Evolutionary conservation across 2,329 filamentous ascomycete genomes (phyloP).

Genomic region (Trichoderma endophyticum): DNA sequence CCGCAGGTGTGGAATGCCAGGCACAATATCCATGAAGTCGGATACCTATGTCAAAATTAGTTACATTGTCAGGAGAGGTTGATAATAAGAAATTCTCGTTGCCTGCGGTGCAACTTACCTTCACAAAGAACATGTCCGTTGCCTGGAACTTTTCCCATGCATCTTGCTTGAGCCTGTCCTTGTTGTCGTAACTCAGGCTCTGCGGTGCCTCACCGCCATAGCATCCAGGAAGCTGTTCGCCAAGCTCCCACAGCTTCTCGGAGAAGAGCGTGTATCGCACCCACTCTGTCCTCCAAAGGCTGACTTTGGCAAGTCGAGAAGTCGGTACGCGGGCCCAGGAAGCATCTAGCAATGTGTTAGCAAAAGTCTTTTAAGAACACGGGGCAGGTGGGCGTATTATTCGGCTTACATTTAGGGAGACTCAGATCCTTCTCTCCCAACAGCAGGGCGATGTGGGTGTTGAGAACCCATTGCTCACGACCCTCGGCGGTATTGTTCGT

Average conservation of each 20-base stretch:
- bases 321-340: constrained; percentile 57
- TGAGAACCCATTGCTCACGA: constrained; percentile 65
- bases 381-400: no score
- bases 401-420: constrained; percentile 55
- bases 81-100: background rate
- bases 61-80: background rate
- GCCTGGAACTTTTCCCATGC: constrained; percentile 53
- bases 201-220: constrained; percentile 48
- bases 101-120: constrained; percentile 42
- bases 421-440: constrained; percentile 62
- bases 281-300: constrained; percentile 58
- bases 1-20: constrained; percentile 56
- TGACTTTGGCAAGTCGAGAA: constrained; percentile 52
- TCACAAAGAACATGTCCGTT: constrained; percentile 65
- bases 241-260: constrained; percentile 50
- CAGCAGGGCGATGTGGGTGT: constrained; percentile 60
- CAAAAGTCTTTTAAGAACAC: background rate
- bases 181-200: constrained; percentile 41
- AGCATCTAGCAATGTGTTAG: constrained; percentile 43
- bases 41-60: constrained; percentile 45
- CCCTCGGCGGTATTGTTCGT: constrained; percentile 52
- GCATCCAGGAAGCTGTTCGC: constrained; percentile 50
- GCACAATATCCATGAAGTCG: constrained; percentile 58
- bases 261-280: constrained; percentile 54
- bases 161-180: constrained; percentile 46